Evolutionary conservation across 2,329 filamentous ascomycete species (phyloP).

Genomic region (Talaromyces sp.): DNA sequence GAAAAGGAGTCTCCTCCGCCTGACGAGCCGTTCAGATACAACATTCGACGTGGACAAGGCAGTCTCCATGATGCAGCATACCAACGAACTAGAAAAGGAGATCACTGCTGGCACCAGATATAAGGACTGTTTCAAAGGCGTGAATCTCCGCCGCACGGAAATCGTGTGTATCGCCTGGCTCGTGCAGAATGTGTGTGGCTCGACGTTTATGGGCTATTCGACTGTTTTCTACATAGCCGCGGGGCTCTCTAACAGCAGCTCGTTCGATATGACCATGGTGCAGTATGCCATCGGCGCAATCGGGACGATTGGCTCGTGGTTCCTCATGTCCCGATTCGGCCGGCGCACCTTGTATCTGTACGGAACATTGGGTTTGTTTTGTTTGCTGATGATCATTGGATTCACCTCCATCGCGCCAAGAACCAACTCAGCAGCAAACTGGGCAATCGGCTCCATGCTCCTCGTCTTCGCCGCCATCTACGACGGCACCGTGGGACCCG

Average conservation of each 20-base stretch:
- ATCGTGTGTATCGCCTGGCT: conserved; percentile 39
- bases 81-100: conserved; percentile 64
- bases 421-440: conserved; percentile 26
- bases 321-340: conserved; percentile 24
- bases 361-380: conserved; percentile 26
- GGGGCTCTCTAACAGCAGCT: conserved; percentile 22
- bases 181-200: conserved; percentile 38
- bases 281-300: conserved; percentile 37
- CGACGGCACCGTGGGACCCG: conserved; percentile 34
- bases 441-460: conserved; percentile 30
- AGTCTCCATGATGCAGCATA: conserved; percentile 87
- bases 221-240: conserved; percentile 44
- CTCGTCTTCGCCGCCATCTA: conserved; percentile 37
- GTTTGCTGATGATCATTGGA: conserved; percentile 31
- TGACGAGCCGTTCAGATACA: conserved; percentile 39
- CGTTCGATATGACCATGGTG: conserved; percentile 52
- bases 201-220: conserved; percentile 48
- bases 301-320: conserved; percentile 29
- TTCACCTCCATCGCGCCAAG: conserved; percentile 50
- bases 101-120: conserved; percentile 60
- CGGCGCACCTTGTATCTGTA: conserved; percentile 25
- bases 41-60: conserved; percentile 70
- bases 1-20: conserved; percentile 1
- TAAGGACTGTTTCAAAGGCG: conserved; percentile 44
- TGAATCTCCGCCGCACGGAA: conserved; percentile 34